Evolutionary conservation across 2,329 filamentous ascomycete species (phyloP), one percentile per base, ranked within the genome.

Genomic region (Sarocladium kiliense): DNA sequence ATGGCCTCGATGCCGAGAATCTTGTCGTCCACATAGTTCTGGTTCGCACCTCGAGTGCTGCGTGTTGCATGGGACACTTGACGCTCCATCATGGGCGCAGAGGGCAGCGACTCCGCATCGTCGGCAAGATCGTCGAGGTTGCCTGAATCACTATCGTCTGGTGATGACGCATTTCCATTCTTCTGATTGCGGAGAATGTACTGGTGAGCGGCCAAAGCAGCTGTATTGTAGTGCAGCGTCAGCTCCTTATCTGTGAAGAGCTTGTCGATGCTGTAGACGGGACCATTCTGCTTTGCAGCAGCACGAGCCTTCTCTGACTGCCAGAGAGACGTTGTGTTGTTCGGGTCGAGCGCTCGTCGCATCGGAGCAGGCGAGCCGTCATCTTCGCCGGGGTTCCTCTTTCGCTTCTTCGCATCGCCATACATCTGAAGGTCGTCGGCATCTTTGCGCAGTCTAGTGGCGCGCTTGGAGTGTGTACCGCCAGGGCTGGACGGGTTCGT

Each of bases 161-260:
- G 76, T 12, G 76, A 82, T 39, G 71, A 75, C 39, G 72, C 75
- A 45, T 63, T 65, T 53, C 80, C 81, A 59, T 80, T 77, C 32
- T 73, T 65, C 51, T 78, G 79, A 64, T 84, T 82, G 34, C 81
- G 78, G 54, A 85, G 68, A 56, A 86, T 76, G 62, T 84, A 81
- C 58, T 81, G 80, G 65, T 86, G 81, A 9, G 85, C 78, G 2
- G 83, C 83, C 19, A 85, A 63, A 27, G 84, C 83, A 4, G 85
- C 80, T 3, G 75, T 71, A 58, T 86, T 86, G 66, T 86, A 86
- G 26, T 81, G 82, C 73, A 87, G 78, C 3, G 80, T 77, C 27
- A 88, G 75, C 69, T 88, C 85, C 68, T 85, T 87, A 62, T 88
- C 85, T 0, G 84, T 87, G 53, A 88, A 88, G 36, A 88, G 77